Base-by-base conservation (phyloP, 441 rosid species). In the Lagerstroemia fauriei region DNA sequence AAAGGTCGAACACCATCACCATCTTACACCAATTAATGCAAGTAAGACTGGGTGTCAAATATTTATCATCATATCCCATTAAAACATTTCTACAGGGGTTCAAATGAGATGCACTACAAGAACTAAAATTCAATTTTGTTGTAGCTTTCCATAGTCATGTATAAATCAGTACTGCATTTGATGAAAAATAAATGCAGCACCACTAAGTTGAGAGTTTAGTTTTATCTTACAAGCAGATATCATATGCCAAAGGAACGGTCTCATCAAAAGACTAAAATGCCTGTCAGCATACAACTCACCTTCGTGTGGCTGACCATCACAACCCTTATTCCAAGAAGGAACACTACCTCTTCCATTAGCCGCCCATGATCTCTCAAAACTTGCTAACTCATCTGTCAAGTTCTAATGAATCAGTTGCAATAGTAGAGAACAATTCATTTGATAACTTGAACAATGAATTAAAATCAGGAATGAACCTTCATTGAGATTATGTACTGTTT, bases 301-400 rank as follows among this genome's bases (percentile, higher is more conserved):
- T 50, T 85, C 69, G 75, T 50, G 82, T 32, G 59, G 86, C 78
- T 83, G 88, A 71, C 31, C 73, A 73, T 80, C 79, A 84, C 76
- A 78, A 51, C 84, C 90, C 80, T 81, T 70, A 78, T 22, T 85
- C 86, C 85, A 78, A 65, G 76, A 85, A 72, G 85, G 89, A 81
- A 88, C 75, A 74, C 78, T 84, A 74, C 75, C 87, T 16, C 79
- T 82, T 16, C 71, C 85, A 80, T 89, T 91, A 61, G 87, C 91
- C 79, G 90, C 90, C 98, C 97, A 95, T 63, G 83, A 87, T 86
- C 90, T 88, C 80, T 94, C 95, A 84, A 94, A 95, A 13, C 92
- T 87, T 75, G 87, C 76, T 65, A 95, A 87, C 77, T 92, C 95
- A 47, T 91, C 99, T 95, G 87, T 50, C 76, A 78, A 84, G 71